Percentiles rank a stretch among this genome's conserved stretches.
Conservation (phyloP, 495 filamentous ascomycete species). For the Penicillium psychrofluorescens region DNA sequence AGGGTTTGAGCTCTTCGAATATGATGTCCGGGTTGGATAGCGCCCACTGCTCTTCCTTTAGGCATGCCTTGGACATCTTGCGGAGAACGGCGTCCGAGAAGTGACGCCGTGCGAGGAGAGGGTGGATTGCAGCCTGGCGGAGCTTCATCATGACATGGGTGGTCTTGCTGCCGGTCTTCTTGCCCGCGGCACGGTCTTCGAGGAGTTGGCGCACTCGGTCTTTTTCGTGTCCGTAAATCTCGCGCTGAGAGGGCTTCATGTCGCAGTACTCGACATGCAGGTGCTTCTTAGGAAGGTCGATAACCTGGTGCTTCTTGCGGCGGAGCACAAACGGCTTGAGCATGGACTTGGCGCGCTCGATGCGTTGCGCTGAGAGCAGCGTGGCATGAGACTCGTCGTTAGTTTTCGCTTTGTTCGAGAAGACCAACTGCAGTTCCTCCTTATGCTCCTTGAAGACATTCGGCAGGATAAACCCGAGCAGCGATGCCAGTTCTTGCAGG, state of each 20-base stretch:
- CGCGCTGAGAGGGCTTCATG: slow-evolving; percentile 59
- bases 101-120: slow-evolving; percentile 73
- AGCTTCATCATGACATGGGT: slow-evolving; percentile 84
- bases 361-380: slow-evolving; percentile 76
- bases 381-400: slow-evolving; percentile 65
- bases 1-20: slow-evolving; percentile 60
- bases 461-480: slow-evolving; percentile 88
- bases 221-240: slow-evolving; percentile 62
- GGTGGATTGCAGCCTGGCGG: slow-evolving; percentile 88
- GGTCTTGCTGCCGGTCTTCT: slow-evolving; percentile 47
- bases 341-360: slow-evolving; percentile 80
- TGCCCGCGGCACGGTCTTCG: slow-evolving; percentile 48
- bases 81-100: slow-evolving; percentile 66
- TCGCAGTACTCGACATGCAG: slow-evolving; percentile 70
- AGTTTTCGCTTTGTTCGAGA: slow-evolving; percentile 82
- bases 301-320: slow-evolving; percentile 90
- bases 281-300: slow-evolving; percentile 79
- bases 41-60: slow-evolving; percentile 56
- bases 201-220: slow-evolving; percentile 47
- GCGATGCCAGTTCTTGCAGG: slow-evolving; percentile 77
- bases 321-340: slow-evolving; percentile 92
- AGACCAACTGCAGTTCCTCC: slow-evolving; percentile 72
- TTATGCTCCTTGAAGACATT: slow-evolving; percentile 65
- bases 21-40: slow-evolving; percentile 57
- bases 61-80: slow-evolving; percentile 70